Conservation (phyloP, 2,329 filamentous ascomycete species). For the Nigrospora oryzae region DNA sequence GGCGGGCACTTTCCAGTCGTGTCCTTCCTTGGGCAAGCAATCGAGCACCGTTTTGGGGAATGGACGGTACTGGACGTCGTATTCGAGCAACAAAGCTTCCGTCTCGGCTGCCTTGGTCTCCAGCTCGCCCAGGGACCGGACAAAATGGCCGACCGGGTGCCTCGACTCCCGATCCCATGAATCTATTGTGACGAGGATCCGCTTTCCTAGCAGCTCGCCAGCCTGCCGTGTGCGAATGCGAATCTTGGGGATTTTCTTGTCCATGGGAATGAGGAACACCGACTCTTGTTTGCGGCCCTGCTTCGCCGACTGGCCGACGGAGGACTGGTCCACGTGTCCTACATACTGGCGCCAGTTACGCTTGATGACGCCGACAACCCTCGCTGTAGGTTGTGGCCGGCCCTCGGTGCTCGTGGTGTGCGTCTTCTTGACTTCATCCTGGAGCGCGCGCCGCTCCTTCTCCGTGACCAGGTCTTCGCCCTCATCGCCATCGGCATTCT, state of each 20-base stretch:
- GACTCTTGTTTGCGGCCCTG: constrained; percentile 81
- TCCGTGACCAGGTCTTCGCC: constrained; percentile 74
- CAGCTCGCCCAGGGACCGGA: constrained; percentile 84
- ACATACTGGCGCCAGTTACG: constrained; percentile 98
- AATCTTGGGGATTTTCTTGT: constrained; percentile 96
- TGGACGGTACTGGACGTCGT: constrained; percentile 94
- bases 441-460: constrained; percentile 75
- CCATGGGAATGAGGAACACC: constrained; percentile 95
- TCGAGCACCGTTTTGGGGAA: constrained; percentile 95
- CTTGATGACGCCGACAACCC: constrained; percentile 85
- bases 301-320: constrained; percentile 63
- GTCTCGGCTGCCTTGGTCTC: constrained; percentile 98
- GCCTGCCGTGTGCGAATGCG: constrained; percentile 86
- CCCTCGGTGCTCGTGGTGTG: constrained; percentile 72
- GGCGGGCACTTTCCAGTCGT: constrained; percentile 87
- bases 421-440: constrained; percentile 82
- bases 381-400: constrained; percentile 80
- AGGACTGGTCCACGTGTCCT: constrained; percentile 84
- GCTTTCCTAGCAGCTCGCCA: constrained; percentile 79
- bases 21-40: constrained; percentile 83
- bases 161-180: constrained; percentile 90
- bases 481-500: constrained; percentile 82
- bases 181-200: constrained; percentile 88
- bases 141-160: constrained; percentile 88
- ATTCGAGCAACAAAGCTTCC: constrained; percentile 86